These are phyloP conservation scores for Lachnellula subtilissima DNA, from an alignment of 2,329 filamentous ascomycete genomes.

Conservation along the genomic window DNA sequence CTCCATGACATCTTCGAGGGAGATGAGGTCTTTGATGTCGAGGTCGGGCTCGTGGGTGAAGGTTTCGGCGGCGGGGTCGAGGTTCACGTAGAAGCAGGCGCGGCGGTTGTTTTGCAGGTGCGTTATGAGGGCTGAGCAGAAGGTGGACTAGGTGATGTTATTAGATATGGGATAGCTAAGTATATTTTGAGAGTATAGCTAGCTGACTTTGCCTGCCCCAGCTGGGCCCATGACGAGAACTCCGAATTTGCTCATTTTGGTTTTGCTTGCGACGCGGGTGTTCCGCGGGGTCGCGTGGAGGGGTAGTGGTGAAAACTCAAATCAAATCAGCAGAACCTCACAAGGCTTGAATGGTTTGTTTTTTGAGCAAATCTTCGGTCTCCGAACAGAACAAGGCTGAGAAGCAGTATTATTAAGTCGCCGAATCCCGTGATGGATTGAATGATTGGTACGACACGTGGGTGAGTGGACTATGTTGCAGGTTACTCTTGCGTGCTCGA, in stretches of 20 bases:
- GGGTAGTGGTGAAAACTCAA: background rate
- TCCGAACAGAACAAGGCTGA: background rate
- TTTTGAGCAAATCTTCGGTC: background rate
- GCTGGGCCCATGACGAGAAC: conserved; percentile 94
- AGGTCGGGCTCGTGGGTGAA: conserved; percentile 90
- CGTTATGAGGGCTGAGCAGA: conserved; percentile 88
- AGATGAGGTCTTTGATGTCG: conserved; percentile 93
- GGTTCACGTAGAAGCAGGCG: conserved; percentile 97
- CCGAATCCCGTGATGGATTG: conserved; percentile 2
- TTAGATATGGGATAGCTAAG: conserved; percentile 2
- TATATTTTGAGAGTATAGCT: conserved; percentile 23
- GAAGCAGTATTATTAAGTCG: background rate
- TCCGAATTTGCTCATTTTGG: conserved; percentile 84
- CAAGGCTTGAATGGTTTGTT: background rate
- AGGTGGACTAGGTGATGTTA: conserved; percentile 63
- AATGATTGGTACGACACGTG: background rate
- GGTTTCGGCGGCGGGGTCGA: conserved; percentile 90
- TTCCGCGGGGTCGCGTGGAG: background rate
- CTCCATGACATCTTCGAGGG: conserved; percentile 93
- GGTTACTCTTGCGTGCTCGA: background rate
- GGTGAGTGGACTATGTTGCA: background rate
- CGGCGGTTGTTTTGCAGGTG: conserved; percentile 85
- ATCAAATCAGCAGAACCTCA: background rate
- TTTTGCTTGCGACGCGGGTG: conserved; percentile 2
- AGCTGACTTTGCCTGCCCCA: conserved; percentile 75